phyloP scores from a whole-genome alignment of 1,284 basidiomycete species.

The Omphalotus olearius region DNA sequence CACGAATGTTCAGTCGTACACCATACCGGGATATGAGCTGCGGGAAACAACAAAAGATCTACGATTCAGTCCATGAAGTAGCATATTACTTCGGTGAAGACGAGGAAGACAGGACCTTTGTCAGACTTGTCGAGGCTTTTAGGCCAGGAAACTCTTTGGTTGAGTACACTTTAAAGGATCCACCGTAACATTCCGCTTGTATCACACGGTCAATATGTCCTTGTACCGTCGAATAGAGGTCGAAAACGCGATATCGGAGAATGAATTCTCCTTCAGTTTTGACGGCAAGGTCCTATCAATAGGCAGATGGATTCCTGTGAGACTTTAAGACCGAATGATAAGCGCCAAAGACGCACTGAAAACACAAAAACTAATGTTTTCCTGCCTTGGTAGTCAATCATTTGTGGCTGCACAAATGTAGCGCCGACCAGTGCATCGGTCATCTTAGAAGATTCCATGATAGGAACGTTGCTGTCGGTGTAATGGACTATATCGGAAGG shows the following conservation, averaged over 20 bases:
- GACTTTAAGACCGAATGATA: background rate
- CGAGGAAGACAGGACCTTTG: slow-evolving; percentile 46
- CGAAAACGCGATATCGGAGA: slow-evolving; percentile 64
- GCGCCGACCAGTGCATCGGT: slow-evolving; percentile 41
- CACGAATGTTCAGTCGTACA: slow-evolving; percentile 66
- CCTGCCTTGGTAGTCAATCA: slow-evolving; percentile 40
- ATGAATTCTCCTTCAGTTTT: slow-evolving; percentile 64
- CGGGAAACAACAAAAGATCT: background rate
- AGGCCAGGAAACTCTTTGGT: slow-evolving; percentile 79
- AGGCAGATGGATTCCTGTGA: too few species aligned
- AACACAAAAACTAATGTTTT: slow-evolving; percentile 52
- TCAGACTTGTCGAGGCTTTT: slow-evolving; percentile 66
- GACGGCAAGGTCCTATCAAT: slow-evolving; percentile 46
- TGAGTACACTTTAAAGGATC: slow-evolving; percentile 66
- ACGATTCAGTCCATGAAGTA: background rate
- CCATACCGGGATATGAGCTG: slow-evolving; percentile 67
- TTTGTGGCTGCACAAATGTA: slow-evolving; percentile 41
- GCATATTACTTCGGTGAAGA: slow-evolving; percentile 9
- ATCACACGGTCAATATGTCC: slow-evolving; percentile 34
- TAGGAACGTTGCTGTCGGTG: slow-evolving; percentile 26
- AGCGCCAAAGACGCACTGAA: slow-evolving; percentile 33
- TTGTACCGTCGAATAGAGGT: slow-evolving; percentile 45
- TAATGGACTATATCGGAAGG: slow-evolving; percentile 34
- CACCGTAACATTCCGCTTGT: slow-evolving; percentile 69
- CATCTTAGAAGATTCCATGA: slow-evolving; percentile 38